Conservation (phyloP, 2,329 filamentous ascomycete species). For the Stylonectria norvegica region DNA sequence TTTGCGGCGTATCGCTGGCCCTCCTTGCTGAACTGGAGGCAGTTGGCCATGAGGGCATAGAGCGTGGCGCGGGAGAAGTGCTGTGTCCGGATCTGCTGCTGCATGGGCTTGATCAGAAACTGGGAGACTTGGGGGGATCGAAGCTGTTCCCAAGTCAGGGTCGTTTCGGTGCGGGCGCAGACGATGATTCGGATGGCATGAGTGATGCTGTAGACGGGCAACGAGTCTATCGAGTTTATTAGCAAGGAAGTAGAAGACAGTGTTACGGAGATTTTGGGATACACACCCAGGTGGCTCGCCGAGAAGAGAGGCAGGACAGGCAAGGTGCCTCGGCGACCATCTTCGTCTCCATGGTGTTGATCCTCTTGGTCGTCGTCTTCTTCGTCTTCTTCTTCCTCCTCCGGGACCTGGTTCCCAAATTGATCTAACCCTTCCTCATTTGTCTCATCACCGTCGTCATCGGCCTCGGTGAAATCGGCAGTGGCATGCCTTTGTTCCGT, state of each 20-base stretch:
- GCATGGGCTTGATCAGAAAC: slow-evolving; percentile 92
- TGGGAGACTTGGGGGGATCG: slow-evolving; percentile 94
- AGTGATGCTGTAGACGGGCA: slow-evolving; percentile 87
- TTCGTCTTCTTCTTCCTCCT: slow-evolving; percentile 43
- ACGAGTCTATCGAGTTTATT: slow-evolving; percentile 68
- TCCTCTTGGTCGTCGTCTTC: slow-evolving; percentile 49
- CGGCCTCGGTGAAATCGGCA: slow-evolving; percentile 63
- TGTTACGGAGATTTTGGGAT: slow-evolving; percentile 1
- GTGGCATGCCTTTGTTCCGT: slow-evolving; percentile 48
- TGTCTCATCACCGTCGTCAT: slow-evolving; percentile 49
- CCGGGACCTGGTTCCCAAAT: slow-evolving; percentile 36
- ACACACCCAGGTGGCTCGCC: slow-evolving; percentile 67
- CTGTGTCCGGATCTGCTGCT: slow-evolving; percentile 77
- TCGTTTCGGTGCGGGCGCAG: slow-evolving; percentile 82
- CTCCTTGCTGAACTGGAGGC: slow-evolving; percentile 89
- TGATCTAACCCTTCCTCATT: slow-evolving; percentile 33
- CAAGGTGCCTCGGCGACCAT: slow-evolving; percentile 25
- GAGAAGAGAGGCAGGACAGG: slow-evolving; percentile 74
- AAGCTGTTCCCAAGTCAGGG: slow-evolving; percentile 89
- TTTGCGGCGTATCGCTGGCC: slow-evolving; percentile 77
- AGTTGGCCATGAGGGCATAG: slow-evolving; percentile 90
- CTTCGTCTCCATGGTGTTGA: slow-evolving; percentile 37
- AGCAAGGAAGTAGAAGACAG: slow-evolving; percentile 4
- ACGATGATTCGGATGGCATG: slow-evolving; percentile 86
- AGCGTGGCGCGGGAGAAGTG: slow-evolving; percentile 84